Percentiles rank a stretch among this genome's conserved stretches.
Conservation (phyloP, 2,329 filamentous ascomycete species). For the Scytalidium sp. region DNA sequence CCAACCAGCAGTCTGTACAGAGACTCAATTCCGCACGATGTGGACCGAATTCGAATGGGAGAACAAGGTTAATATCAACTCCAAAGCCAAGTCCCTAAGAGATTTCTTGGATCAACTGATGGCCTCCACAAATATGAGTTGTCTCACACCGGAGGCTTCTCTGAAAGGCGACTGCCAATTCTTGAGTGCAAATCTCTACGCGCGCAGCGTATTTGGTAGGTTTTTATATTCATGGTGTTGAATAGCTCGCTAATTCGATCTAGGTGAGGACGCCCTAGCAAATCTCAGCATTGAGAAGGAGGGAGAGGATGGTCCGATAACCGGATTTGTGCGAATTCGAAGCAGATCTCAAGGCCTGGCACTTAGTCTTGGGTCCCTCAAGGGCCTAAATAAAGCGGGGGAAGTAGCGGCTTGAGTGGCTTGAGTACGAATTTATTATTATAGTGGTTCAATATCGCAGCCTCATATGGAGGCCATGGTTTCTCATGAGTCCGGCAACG, state of each 20-base stretch:
- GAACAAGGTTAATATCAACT: conserved; percentile 99
- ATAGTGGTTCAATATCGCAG: neutral
- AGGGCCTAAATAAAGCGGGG: conserved; percentile 83
- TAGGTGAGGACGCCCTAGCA: conserved; percentile 96
- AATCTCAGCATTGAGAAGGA: conserved; percentile 98
- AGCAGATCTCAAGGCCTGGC: conserved; percentile 95
- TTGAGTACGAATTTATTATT: neutral
- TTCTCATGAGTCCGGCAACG: neutral
- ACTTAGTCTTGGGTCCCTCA: conserved; percentile 87
- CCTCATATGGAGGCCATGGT: neutral
- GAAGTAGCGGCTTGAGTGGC: conserved; percentile 24
- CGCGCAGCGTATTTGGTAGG: conserved; percentile 96
- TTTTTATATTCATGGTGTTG: conserved; percentile 21
- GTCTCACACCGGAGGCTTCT: conserved; percentile 91
- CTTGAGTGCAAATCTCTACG: conserved; percentile 94
- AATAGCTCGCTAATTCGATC: conserved; percentile 18
- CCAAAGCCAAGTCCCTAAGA: conserved; percentile 85
- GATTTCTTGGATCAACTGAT: conserved; percentile 94
- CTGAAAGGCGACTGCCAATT: conserved; percentile 98
- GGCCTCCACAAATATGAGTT: conserved; percentile 99
- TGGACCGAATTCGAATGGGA: conserved; percentile 99
- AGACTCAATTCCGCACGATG: conserved; percentile 99
- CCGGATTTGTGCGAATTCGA: conserved; percentile 95
- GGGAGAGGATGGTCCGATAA: conserved; percentile 90
- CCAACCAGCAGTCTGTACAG: conserved; percentile 91